phyloP scores from a whole-genome alignment of 306 rosid genomes.

The Cyclanthera cordifolia region DNA sequence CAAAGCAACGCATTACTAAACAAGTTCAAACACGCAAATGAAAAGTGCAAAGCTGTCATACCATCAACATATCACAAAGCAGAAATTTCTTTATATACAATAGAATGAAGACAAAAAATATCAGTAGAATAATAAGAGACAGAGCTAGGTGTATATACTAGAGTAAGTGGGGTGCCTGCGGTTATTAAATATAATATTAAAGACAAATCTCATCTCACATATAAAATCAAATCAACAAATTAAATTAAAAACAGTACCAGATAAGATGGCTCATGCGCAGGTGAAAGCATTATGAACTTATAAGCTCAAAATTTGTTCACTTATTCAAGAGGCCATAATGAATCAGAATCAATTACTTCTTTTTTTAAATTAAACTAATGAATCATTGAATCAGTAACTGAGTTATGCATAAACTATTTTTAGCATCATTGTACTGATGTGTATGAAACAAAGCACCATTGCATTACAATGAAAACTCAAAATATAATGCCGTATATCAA shows the following conservation, averaged over 20 bases:
- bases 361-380: too few relatives aligned
- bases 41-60: neutral
- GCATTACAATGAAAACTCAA: neutral
- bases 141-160: neutral
- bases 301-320: neutral
- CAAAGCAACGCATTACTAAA: neutral
- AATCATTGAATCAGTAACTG: too few relatives aligned
- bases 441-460: neutral
- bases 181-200: neutral
- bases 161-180: neutral
- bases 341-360: too few relatives aligned
- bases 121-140: neutral
- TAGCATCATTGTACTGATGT: neutral
- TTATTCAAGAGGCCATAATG: neutral
- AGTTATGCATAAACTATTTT: neutral
- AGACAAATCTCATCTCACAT: neutral
- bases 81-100: neutral
- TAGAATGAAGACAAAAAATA: neutral
- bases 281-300: neutral
- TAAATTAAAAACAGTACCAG: neutral
- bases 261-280: neutral
- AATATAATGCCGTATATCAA: neutral
- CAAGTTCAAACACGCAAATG: neutral
- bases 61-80: neutral
- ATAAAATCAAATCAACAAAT: neutral